phyloP scores from a whole-genome alignment of 306 rosid species.

The Inga laurina region DNA sequence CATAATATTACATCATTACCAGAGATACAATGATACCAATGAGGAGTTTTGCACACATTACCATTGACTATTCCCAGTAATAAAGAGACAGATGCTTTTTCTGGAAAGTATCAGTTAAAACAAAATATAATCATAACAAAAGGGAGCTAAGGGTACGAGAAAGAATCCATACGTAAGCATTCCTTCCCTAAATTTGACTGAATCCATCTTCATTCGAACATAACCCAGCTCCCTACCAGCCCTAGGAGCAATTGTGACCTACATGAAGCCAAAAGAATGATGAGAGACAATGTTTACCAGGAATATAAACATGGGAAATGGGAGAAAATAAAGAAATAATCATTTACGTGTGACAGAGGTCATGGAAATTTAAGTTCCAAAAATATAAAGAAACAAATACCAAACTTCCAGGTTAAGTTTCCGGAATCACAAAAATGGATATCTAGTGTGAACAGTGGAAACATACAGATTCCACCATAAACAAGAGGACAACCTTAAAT shows the following conservation, averaged over 20 bases:
- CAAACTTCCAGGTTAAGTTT: constrained; percentile 21
- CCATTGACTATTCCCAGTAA: constrained; percentile 20
- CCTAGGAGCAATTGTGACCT: constrained; percentile 99
- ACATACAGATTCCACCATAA: background rate
- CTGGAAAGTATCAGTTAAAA: constrained; percentile 21
- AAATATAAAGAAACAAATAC: constrained; percentile 4
- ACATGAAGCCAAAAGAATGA: constrained; percentile 38
- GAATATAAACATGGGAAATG: background rate
- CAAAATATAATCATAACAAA: constrained; percentile 23
- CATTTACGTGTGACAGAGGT: background rate
- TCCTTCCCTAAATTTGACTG: constrained; percentile 74
- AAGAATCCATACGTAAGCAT: constrained; percentile 78
- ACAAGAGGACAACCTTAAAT: constrained; percentile 9
- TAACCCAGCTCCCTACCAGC: constrained; percentile 98
- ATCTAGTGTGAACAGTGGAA: constrained; percentile 7
- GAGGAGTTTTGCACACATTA: constrained; percentile 7
- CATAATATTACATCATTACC: constrained; percentile 37
- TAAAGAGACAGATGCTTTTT: constrained; percentile 21
- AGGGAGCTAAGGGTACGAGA: background rate
- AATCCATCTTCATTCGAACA: constrained; percentile 88
- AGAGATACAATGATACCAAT: constrained; percentile 18
- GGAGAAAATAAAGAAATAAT: background rate
- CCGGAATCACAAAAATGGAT: constrained; percentile 12
- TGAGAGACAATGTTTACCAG: background rate
- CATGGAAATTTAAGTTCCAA: constrained; percentile 2